Evolutionary conservation across 768 basidiomycete species (phyloP), one percentile per base, ranked within the genome.

Genomic region (Nidularia sp.): DNA sequence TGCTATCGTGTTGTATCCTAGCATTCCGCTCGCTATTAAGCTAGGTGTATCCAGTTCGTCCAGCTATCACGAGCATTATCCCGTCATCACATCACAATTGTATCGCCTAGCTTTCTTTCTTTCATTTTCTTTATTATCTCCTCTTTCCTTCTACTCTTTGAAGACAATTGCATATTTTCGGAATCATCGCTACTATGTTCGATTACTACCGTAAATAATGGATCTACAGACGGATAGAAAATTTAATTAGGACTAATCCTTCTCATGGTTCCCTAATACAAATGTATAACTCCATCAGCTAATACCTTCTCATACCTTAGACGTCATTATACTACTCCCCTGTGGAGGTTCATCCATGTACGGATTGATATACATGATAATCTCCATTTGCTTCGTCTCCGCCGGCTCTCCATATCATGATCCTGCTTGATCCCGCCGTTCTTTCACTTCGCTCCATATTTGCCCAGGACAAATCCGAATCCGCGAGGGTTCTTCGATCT

Each of bases 71-170:
- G 9, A 18, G 18, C 18, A 18, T 18, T 18, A 18, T 18, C 18
- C 36, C 8, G 9, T 39, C 36, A n/a, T 39, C 36, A n/a, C 36
- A 39, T 9, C 15, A 45, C 22, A 12, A 45, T 45, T 45, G 44
- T 45, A 45, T 45, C 44, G 12, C 9, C 8, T 45, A 45, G 44
- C 44, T 45, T 45, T 45, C 44, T 45, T 45, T 45, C 44, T 45
- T 18, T 45, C 36, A 39, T 39, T 39, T 39, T 39, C 36, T 39
- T 39, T 45, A 45, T 12, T 13, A 45, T 45, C 12, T 12, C 44
- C 10, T 18, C 9, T 13, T 45, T 45, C 22, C 1, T 9, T 12
- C 8, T 18, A 45, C 22, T 1, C 10, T 45, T 25, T 45, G 44
- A 45, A 1, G 10, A 45, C 22, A 8, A 1, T 25, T 8, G 8